phyloP scores from a whole-genome alignment of 2,329 filamentous ascomycete species.

The Sarocladium strictum region DNA sequence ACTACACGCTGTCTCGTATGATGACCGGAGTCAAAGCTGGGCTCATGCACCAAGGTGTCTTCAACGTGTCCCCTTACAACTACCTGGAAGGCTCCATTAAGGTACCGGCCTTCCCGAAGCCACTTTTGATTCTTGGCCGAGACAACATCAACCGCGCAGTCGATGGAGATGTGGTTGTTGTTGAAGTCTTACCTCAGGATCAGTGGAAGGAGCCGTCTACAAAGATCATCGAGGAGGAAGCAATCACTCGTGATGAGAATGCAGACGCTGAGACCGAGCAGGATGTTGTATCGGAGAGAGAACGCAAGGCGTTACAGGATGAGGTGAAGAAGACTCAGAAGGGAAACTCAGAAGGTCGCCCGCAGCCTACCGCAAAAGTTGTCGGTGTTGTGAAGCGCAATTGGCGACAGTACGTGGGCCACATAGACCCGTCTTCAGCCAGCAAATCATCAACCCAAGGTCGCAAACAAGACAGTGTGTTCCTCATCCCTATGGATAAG shows the following conservation, averaged over 20 bases:
- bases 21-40: slow-evolving; percentile 89
- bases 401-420: slow-evolving; percentile 96
- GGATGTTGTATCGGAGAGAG: slow-evolving; percentile 80
- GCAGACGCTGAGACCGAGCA: slow-evolving; percentile 73
- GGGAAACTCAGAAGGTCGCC: slow-evolving; percentile 65
- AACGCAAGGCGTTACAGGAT: slow-evolving; percentile 81
- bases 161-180: slow-evolving; percentile 85
- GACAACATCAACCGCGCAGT: slow-evolving; percentile 96
- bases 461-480: slow-evolving; percentile 84
- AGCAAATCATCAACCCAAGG: slow-evolving; percentile 68
- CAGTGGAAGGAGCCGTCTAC: slow-evolving; percentile 97
- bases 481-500: slow-evolving; percentile 97
- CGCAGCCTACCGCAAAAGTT: slow-evolving; percentile 86
- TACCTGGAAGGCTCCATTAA: slow-evolving; percentile 92
- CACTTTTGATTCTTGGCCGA: slow-evolving; percentile 79
- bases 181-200: slow-evolving; percentile 86
- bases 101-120: slow-evolving; percentile 83
- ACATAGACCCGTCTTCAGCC: slow-evolving; percentile 83
- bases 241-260: slow-evolving; percentile 87
- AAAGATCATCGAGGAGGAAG: slow-evolving; percentile 92
- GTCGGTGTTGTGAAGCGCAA: slow-evolving; percentile 92
- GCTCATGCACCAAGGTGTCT: slow-evolving; percentile 86
- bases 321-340: slow-evolving; percentile 83
- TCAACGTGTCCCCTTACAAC: slow-evolving; percentile 96
- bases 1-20: slow-evolving; percentile 84